These are phyloP conservation scores for Striga asiatica DNA, from an alignment of 257 asterid species.

Conservation along the genomic window DNA sequence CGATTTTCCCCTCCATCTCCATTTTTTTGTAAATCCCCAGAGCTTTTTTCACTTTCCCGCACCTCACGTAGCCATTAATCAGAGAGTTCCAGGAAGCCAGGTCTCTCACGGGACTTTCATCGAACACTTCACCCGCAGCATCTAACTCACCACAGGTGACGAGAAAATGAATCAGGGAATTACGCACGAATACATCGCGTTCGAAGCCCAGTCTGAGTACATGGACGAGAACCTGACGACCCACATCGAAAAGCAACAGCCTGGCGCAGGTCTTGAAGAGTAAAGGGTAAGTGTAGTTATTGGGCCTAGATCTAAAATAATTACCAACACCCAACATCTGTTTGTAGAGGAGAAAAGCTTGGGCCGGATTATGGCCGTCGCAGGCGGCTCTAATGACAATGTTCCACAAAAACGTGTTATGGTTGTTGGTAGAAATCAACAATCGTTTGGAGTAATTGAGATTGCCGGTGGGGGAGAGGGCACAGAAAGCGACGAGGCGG, in stretches of 20 bases:
- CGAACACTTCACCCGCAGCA: conserved; percentile 51
- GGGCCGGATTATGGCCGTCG: conserved; percentile 31
- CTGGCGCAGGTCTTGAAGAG: conserved; percentile 59
- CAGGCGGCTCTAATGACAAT: conserved; percentile 43
- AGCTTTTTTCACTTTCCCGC: conserved; percentile 50
- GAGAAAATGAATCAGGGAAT: conserved; percentile 55
- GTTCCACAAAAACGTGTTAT: conserved; percentile 70
- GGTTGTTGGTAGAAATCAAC: conserved; percentile 33
- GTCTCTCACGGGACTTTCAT: conserved; percentile 56
- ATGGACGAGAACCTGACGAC: conserved; percentile 46
- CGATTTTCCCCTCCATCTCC: conserved; percentile 31
- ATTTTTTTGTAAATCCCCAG: conserved; percentile 36
- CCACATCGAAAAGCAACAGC: conserved; percentile 32
- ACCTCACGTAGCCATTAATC: conserved; percentile 64
- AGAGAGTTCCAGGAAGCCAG: conserved; percentile 78
- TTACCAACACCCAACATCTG: conserved; percentile 29
- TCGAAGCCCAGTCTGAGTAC: conserved; percentile 43
- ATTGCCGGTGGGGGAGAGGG: conserved; percentile 47
- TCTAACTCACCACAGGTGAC: conserved; percentile 57
- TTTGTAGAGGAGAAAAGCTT: conserved; percentile 44
- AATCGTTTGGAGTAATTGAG: conserved; percentile 42
- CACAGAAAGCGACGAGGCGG: conserved; percentile 64
- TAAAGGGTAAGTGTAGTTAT: conserved; percentile 65
- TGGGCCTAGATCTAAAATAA: conserved; percentile 39
- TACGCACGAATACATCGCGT: conserved; percentile 50